Evolutionary conservation across 805 yeast genomes (phyloP).

Genomic region (Hanseniaspora taiwanica): DNA sequence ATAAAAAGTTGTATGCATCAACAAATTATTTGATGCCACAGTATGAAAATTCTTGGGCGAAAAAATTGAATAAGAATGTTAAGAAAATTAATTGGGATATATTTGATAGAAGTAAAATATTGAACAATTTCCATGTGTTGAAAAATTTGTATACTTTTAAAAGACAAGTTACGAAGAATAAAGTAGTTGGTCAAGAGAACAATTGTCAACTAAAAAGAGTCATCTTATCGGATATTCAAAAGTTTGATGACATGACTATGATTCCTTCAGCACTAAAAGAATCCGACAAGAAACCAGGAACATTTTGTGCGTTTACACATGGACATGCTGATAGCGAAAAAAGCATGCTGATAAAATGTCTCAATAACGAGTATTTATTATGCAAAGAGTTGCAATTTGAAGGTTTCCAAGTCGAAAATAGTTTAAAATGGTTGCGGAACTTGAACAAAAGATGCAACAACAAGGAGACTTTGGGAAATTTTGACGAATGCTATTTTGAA

Average conservation of each 20-base stretch:
- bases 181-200: too few species aligned
- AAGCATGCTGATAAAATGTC: conserved; percentile 29
- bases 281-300: too few species aligned
- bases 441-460: conserved; percentile 31
- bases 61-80: conserved; percentile 31
- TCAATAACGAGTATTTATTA: conserved; percentile 27
- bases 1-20: neutral
- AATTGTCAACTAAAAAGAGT: conserved; percentile 31
- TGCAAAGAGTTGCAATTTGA: conserved; percentile 37
- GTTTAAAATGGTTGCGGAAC: conserved; percentile 30
- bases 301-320: too few species aligned
- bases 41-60: conserved; percentile 39
- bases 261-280: conserved; percentile 15
- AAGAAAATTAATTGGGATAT: conserved; percentile 34
- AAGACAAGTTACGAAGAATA: too few species aligned
- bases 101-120: conserved; percentile 26
- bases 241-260: neutral
- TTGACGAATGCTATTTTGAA: neutral
- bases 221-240: conserved; percentile 29
- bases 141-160: conserved; percentile 43
- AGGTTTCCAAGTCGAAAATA: conserved; percentile 35
- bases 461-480: neutral
- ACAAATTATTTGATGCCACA: conserved; percentile 11
- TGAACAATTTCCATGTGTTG: conserved; percentile 34
- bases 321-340: too few species aligned